Evolutionary conservation across 2,329 filamentous ascomycete genomes (phyloP), one percentile per base, ranked within the genome.

Genomic region (Cladosporium phlei): DNA sequence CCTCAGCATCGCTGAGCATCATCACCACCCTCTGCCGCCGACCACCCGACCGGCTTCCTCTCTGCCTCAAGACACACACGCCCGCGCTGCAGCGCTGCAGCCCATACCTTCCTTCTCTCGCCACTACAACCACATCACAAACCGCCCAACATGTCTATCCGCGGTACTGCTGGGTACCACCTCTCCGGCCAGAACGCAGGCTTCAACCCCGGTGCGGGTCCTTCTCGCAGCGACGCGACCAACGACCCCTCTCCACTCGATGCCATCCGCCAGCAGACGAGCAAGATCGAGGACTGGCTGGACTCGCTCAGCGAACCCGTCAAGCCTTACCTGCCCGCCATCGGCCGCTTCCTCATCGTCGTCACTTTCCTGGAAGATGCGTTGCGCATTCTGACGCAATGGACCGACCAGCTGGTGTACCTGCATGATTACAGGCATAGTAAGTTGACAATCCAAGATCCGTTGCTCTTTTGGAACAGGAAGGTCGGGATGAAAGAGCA

Each of bases 291-390:
- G 73, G 93, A 98, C 66, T 72, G 87, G 66, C 71, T 98, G 65
- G 93, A 97, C 69, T 87, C 80, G 21, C 57, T 89, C 62, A 85
- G 88, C 62, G 91, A 95, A 65, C 93, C 93, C 38, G 72, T 97
- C 58, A 97, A 95, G 78, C 93, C 93, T 86, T 98, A 95, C 66
- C 79, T 98, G 34, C 93, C 93, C 49, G 88, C 88, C 55, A 91
- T 98, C 73, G 93, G 93, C 57, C 88, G 93, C 57, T 97, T 97
- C 70, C 72, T 98, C 58, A 98, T 98, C 59, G 93, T 98, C 47
- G 93, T 97, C 45, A 98, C 93, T 52, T 98, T 98, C 73, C 77
- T 98, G 59, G 93, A 98, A 71, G 93, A 98, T 74, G 88, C 90
- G 39, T 75, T 98, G 53, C 82, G 93, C 66, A 98, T 98, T 70